Percentiles rank a stretch among this genome's conserved stretches.
Conservation (phyloP, 306 rosid genomes). For the Prunus dulcis region DNA sequence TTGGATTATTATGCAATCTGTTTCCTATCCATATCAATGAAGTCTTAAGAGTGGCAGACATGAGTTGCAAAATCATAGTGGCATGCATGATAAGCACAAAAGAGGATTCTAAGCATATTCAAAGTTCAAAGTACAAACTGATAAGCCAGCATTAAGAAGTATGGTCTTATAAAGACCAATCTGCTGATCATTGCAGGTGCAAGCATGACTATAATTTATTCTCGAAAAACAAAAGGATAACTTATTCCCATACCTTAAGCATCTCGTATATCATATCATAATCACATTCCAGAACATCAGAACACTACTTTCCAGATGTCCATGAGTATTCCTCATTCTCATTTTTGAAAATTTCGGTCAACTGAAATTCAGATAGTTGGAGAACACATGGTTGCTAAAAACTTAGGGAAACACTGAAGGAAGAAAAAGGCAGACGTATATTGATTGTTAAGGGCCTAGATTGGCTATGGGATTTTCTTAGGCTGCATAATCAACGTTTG, state of each 20-base stretch:
- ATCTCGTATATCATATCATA: too few species aligned
- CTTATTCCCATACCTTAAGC: too few species aligned
- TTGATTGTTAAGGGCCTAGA: too few species aligned
- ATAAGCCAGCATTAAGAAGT: background rate
- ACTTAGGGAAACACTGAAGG: background rate
- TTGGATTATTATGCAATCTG: slow-evolving; percentile 13
- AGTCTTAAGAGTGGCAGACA: slow-evolving; percentile 13
- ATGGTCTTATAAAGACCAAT: background rate
- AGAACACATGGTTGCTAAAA: background rate
- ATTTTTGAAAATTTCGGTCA: background rate
- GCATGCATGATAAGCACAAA: background rate
- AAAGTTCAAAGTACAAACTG: background rate
- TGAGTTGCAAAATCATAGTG: slow-evolving; percentile 11
- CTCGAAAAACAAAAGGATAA: background rate
- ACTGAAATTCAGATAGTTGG: background rate
- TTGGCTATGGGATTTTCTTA: background rate
- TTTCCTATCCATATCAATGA: background rate
- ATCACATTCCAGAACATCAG: too few species aligned
- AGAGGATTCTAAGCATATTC: background rate
- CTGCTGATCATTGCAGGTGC: background rate
- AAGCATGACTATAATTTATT: background rate
- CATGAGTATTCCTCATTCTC: background rate
- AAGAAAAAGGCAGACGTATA: background rate
- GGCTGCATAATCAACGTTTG: background rate
- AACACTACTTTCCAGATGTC: too few species aligned